Percentiles rank a stretch among this genome's conserved stretches.
Conservation (phyloP, 148 eudicot genomes). For the Rhododendron molle region DNA sequence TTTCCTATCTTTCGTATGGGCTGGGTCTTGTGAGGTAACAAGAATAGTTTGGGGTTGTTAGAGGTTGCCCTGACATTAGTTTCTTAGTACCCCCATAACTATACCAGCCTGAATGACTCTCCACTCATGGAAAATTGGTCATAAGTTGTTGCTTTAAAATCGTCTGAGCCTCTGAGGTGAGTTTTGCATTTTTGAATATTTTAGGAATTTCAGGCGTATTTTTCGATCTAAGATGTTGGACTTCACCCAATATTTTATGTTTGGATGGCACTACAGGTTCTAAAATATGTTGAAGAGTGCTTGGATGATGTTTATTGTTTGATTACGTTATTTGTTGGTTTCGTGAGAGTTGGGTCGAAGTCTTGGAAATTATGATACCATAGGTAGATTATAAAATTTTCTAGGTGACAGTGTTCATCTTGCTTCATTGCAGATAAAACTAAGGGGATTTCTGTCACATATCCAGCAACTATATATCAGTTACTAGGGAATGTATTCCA, state of each 20-base stretch:
- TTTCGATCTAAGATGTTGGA: not conserved
- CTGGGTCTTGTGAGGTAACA: not conserved
- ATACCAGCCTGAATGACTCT: not conserved
- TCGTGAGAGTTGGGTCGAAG: not conserved
- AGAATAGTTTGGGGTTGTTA: not conserved
- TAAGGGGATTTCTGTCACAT: slow-evolving; percentile 44
- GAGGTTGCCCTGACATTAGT: not conserved
- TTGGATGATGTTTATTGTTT: not conserved
- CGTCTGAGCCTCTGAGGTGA: not conserved
- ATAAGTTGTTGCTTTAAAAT: not conserved
- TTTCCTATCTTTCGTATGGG: not conserved
- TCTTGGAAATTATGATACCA: not conserved
- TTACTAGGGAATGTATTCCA: slow-evolving; percentile 75
- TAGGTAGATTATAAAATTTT: slow-evolving; percentile 5
- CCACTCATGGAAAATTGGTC: not conserved
- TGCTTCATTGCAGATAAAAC: slow-evolving; percentile 42
- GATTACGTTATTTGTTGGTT: not conserved
- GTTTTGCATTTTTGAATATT: not conserved
- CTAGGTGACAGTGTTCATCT: slow-evolving; percentile 7
- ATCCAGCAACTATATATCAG: slow-evolving; percentile 52
- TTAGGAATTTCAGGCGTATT: not conserved
- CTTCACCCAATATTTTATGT: not conserved
- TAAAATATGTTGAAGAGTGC: not conserved
- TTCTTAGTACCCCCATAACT: not conserved
- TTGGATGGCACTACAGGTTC: not conserved